A percentile compares a stretch with the other conserved stretches of the same genome.
Evolutionary conservation across 805 yeast species (phyloP).

Genomic region (Ogataea naganishii): DNA sequence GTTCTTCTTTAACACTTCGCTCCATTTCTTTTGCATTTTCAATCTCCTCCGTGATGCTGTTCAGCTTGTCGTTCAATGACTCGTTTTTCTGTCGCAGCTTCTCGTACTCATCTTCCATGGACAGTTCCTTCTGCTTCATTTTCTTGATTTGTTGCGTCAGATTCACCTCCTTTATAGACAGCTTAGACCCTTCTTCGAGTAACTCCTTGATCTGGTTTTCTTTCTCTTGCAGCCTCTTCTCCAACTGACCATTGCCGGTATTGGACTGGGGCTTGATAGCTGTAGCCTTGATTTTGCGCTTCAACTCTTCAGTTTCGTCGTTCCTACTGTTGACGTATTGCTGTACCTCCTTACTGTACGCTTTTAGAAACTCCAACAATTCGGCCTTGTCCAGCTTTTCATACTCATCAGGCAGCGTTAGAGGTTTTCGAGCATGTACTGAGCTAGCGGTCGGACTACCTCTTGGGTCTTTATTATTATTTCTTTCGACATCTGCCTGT

Average conservation of each 20-base stretch:
- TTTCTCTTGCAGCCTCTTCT: constrained; percentile 32
- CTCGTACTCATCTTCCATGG: constrained; percentile 26
- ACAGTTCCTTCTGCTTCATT: constrained; percentile 38
- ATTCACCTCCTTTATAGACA: constrained; percentile 64
- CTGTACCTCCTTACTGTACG: background rate
- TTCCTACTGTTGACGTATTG: background rate
- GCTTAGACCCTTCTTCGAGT: constrained; percentile 65
- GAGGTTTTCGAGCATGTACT: too few species aligned
- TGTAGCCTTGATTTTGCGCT: constrained; percentile 2
- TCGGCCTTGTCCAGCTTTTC: constrained; percentile 4
- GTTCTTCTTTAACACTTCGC: constrained; percentile 23
- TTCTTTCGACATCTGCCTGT: constrained; percentile 1
- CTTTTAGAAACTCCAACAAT: background rate
- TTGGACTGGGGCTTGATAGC: background rate
- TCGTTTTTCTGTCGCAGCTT: constrained; percentile 19
- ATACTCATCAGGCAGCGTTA: background rate
- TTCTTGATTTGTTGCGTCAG: constrained; percentile 58
- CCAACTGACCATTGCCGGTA: constrained; percentile 7
- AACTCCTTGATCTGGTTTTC: constrained; percentile 59
- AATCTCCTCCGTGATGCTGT: constrained; percentile 20
- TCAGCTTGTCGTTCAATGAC: constrained; percentile 17
- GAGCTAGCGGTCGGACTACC: too few species aligned
- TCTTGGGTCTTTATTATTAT: background rate
- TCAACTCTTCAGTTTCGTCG: constrained; percentile 3
- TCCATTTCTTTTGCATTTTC: constrained; percentile 11